Conservation (phyloP, 1,139 yeast genomes). For the Pichia sp. region DNA sequence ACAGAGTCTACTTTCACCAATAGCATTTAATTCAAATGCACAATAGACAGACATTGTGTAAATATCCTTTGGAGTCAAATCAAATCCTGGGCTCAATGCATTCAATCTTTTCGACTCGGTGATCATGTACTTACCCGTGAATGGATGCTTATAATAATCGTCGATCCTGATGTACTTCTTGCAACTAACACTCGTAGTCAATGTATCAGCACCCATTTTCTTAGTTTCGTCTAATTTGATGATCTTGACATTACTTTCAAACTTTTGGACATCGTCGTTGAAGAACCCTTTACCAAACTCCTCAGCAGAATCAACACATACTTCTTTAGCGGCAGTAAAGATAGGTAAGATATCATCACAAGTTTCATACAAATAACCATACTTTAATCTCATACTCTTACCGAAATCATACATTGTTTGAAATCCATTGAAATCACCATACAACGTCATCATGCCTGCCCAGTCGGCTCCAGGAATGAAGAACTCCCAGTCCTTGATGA, state of each 20-base stretch:
- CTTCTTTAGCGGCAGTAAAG: constrained; percentile 27
- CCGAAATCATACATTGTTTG: constrained; percentile 28
- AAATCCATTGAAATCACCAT: constrained; percentile 28
- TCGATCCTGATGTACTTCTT: constrained; percentile 22
- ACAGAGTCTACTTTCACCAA: constrained; percentile 50
- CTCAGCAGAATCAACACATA: constrained; percentile 32
- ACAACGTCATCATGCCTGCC: constrained; percentile 27
- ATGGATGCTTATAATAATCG: constrained; percentile 16
- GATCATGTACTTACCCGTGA: constrained; percentile 18
- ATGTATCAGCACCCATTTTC: constrained; percentile 28
- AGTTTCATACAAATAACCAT: constrained; percentile 23
- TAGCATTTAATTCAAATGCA: constrained; percentile 52
- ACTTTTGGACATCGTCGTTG: constrained; percentile 12
- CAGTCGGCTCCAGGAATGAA: constrained; percentile 22
- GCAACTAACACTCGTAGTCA: constrained; percentile 27
- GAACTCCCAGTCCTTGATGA: constrained; percentile 30
- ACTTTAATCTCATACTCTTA: constrained; percentile 17
- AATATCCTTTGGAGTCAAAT: constrained; percentile 40
- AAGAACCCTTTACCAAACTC: constrained; percentile 31
- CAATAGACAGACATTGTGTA: constrained; percentile 42
- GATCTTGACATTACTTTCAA: constrained; percentile 16
- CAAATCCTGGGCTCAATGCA: constrained; percentile 37
- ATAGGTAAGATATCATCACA: constrained; percentile 19
- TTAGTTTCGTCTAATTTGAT: constrained; percentile 24
- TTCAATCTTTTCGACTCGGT: constrained; percentile 25